Base-by-base conservation (phyloP, 2,329 filamentous ascomycete genomes). In the Pseudocercospora fijiensis region DNA sequence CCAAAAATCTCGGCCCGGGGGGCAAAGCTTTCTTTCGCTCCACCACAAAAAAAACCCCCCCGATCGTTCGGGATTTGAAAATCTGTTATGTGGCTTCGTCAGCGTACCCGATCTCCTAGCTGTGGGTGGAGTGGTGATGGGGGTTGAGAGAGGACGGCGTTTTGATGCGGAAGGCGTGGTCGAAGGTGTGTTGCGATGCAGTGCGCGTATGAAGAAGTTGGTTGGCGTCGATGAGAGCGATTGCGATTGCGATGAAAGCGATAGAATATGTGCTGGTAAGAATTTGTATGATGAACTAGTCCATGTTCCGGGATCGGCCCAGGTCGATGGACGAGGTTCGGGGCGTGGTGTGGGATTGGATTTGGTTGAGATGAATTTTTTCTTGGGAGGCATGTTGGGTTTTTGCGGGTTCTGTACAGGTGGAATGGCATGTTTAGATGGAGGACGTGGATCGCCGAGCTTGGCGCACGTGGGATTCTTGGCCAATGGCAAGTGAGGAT, bases 41-140 rank as follows among this genome's bases (percentile, higher is more conserved):
- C n/a, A n/a, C n/a, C n/a, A n/a, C n/a, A n/a, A n/a, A n/a, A n/a
- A n/a, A n/a, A n/a, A n/a, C n/a, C n/a, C n/a, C 18, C 81, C 76
- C 7, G 74, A 73, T 47, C 76, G 66, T 16, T 73, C 67, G 1
- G 76, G 72, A 43, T 75, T 75, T 73, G 55, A 76, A 71, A 45
- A 78, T 76, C 64, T 81, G 77, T 5, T 78, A 71, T 0, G 79
- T 72, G 2, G 79, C 79, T 71, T 81, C 73, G 22, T 75, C 72
- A 2, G 78, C 76, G 8, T 76, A 78, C 18, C 77, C 78, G 47
- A 77, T 77, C 65, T 81, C 79, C 78, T 77, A 79, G 65, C 74
- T 77, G 63, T 78, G 77, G 1, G 72, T 72, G 22, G 78, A 73
- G 8, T 76, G 68, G 9, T 66, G 58, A 53, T 74, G 67, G 27